Conservation (phyloP, 1,139 yeast species). For the Taiozyma sp. region DNA sequence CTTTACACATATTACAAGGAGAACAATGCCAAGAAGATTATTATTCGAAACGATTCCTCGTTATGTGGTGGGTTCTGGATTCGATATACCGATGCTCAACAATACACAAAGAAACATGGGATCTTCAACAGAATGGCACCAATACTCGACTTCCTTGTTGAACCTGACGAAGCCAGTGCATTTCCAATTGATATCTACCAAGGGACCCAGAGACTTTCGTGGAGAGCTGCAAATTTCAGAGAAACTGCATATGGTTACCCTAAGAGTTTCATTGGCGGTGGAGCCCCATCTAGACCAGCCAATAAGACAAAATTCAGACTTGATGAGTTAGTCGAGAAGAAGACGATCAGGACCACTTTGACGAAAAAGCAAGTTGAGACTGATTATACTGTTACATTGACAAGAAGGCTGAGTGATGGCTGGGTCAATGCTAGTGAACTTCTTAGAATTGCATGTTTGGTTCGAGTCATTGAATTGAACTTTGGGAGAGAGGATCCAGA, state of each 20-base stretch:
- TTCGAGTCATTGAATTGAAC: conserved; percentile 14
- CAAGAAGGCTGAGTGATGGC: conserved; percentile 21
- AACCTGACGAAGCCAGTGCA: conserved; percentile 11
- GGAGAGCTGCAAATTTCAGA: conserved; percentile 11
- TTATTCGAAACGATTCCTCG: conserved; percentile 15
- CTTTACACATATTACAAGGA: conserved; percentile 8
- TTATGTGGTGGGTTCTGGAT: conserved; percentile 25
- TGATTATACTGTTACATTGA: neutral
- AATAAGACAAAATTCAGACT: neutral
- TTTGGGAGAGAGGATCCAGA: conserved; percentile 21
- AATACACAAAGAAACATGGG: conserved; percentile 17
- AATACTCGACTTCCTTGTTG: conserved; percentile 12
- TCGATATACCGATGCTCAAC: conserved; percentile 6
- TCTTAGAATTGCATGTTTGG: conserved; percentile 12
- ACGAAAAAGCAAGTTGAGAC: conserved; percentile 4
- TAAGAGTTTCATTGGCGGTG: conserved; percentile 14
- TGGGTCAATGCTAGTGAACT: conserved; percentile 19
- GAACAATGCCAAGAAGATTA: conserved; percentile 1
- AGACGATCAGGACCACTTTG: conserved; percentile 4
- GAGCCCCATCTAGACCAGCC: conserved; percentile 11
- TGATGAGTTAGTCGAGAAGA: conserved; percentile 8
- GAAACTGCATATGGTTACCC: conserved; percentile 16
- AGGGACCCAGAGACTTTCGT: conserved; percentile 6
- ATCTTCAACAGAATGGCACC: conserved; percentile 9
- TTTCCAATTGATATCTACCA: conserved; percentile 11